Base-by-base conservation (phyloP, 1,284 basidiomycete species). In the Pseudozyma tsukubaensis region DNA sequence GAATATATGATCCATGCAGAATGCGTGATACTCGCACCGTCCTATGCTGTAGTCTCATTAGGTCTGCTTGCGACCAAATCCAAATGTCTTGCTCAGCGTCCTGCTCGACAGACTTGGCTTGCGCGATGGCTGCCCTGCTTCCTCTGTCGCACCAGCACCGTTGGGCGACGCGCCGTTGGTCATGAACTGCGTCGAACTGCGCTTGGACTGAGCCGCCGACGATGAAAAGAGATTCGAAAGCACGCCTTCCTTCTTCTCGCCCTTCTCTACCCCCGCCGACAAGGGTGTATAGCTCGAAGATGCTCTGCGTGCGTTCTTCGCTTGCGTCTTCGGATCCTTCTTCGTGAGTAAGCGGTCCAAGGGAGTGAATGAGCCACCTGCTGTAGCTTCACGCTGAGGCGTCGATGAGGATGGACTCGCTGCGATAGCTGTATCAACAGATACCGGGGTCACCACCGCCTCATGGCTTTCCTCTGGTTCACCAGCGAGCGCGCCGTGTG, bases 241-340 rank as follows among this genome's bases (percentile, higher is more conserved):
- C 71, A 73, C 59, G 24, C 71, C 62, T 59, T 61, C 61, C 49
- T 59, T 70, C 59, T 62, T 66, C 16, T 63, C 72, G 4, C 45
- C 54, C 40, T 58, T 62, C 18, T 61, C 65, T 34, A 52, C 48
- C 42, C 32, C 51, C 12, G 70, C 56, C 24, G 70, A 61, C 56
- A 62, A 7, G 19, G 64, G 57, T 35, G 59, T 57, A 29, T 67
- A 68, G 60, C 64, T 62, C 50, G 70, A 67, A 34, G 64, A 67
- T 10, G 64, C 65, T 21, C 78, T 49, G 12, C 78, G 51, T 29
- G 56, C 50, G 12, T 65, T 62, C 47, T 69, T 75, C 12, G 58
- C 62, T 36, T 69, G 55, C 19, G 59, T 16, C 29, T 79, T 71
- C n/a, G 69, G 74, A 13, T 78, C 66, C 34, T 77, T 80, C 35